Evolutionary conservation across 2,329 filamentous ascomycete genomes (phyloP).

Genomic region (Lizonia empirigonia): DNA sequence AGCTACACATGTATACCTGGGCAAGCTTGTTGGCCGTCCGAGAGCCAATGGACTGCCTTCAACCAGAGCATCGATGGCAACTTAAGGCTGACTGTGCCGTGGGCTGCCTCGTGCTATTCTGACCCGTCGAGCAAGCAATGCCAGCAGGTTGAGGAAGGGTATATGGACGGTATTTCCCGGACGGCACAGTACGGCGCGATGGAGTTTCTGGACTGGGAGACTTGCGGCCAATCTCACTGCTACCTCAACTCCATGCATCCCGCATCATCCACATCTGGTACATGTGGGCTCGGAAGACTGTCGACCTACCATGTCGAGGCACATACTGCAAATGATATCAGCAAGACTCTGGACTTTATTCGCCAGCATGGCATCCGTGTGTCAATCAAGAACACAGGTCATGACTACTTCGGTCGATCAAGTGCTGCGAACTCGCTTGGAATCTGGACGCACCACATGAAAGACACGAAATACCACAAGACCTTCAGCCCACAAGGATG

Average conservation of each 20-base stretch:
- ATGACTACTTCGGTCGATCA: slow-evolving; percentile 46
- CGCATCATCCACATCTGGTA: slow-evolving; percentile 30
- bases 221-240: slow-evolving; percentile 39
- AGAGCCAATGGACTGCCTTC: slow-evolving; percentile 40
- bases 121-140: slow-evolving; percentile 29
- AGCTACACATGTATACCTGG: slow-evolving; percentile 45
- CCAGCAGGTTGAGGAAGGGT: slow-evolving; percentile 25
- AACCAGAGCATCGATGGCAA: slow-evolving; percentile 41
- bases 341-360: slow-evolving; percentile 37
- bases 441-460: slow-evolving; percentile 47
- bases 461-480: slow-evolving; percentile 35
- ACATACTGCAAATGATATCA: slow-evolving; percentile 33
- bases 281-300: slow-evolving; percentile 41
- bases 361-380: slow-evolving; percentile 40
- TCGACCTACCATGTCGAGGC: slow-evolving; percentile 44
- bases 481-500: slow-evolving; percentile 35
- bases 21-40: slow-evolving; percentile 45
- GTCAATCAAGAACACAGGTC: slow-evolving; percentile 47
- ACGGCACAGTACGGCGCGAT: slow-evolving; percentile 41
- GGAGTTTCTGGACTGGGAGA: slow-evolving; percentile 46
- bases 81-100: slow-evolving; percentile 38
- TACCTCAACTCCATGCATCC: slow-evolving; percentile 36
- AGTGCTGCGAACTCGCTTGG: slow-evolving; percentile 42
- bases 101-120: slow-evolving; percentile 40
- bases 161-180: slow-evolving; percentile 34